These are phyloP conservation scores for Colletotrichum tanaceti DNA, from an alignment of 2,329 filamentous ascomycete species.

Conservation along the genomic window DNA sequence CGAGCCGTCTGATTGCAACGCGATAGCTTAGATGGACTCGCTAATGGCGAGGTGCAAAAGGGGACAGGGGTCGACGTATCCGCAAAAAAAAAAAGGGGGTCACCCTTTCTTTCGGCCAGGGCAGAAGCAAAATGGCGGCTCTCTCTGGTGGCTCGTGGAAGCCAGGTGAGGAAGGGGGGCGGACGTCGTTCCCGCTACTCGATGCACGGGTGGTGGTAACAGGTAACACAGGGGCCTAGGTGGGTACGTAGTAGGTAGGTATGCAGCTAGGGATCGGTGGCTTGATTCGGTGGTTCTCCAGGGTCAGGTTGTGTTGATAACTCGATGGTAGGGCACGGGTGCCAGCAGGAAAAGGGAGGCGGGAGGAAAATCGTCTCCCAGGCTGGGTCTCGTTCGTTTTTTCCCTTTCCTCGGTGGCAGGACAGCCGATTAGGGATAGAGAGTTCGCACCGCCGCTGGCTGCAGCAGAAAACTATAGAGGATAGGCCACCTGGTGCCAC, in stretches of 20 bases:
- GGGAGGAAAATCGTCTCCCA: conserved; percentile 29
- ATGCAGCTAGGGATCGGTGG: conserved; percentile 22
- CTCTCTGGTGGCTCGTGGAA: conserved; percentile 12
- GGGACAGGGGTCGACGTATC: conserved; percentile 38
- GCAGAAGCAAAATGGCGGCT: conserved; percentile 17
- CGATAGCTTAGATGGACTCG: conserved; percentile 34
- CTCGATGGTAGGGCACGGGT: conserved; percentile 23
- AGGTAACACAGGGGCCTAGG: conserved; percentile 1
- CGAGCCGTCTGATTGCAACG: conserved; percentile 41
- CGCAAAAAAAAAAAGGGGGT: conserved; percentile 36
- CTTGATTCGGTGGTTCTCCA: conserved; percentile 7
- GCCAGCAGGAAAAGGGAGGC: conserved; percentile 29
- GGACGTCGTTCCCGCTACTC: conserved; percentile 5
- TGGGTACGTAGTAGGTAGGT: background rate
- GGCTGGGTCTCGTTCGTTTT: conserved; percentile 24
- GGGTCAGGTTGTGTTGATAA: conserved; percentile 13
- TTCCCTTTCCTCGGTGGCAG: background rate
- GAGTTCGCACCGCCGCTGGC: background rate
- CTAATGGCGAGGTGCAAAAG: conserved; percentile 21
- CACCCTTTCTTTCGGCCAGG: conserved; percentile 21
- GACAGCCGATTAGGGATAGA: background rate
- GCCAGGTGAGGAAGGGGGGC: conserved; percentile 28
- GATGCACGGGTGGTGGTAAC: conserved; percentile 3
- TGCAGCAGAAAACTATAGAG: conserved; percentile 12
- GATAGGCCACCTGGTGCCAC: conserved; percentile 34